Evolutionary conservation across 768 basidiomycete genomes (phyloP).

Genomic region (Rubroboletus satanas): DNA sequence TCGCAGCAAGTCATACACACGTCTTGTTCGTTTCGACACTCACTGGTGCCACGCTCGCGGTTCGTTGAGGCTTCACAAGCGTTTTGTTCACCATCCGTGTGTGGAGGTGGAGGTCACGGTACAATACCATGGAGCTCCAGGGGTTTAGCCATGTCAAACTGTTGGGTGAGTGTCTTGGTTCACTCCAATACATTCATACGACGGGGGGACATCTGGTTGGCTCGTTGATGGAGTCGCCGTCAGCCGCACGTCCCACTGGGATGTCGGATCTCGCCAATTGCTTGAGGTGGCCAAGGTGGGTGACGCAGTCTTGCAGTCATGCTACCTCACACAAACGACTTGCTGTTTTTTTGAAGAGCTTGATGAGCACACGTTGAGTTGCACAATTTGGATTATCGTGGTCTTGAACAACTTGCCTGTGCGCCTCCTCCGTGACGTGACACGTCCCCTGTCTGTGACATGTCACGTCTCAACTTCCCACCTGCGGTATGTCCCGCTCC

Average conservation of each 20-base stretch:
- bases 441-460: conserved; percentile 27
- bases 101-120: conserved; percentile 1
- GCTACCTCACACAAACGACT: conserved; percentile 28
- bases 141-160: conserved; percentile 14
- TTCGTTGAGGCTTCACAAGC: conserved; percentile 14
- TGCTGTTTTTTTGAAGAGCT: conserved; percentile 20
- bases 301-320: conserved; percentile 17
- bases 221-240: conserved; percentile 1
- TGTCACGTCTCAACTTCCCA: conserved; percentile 19
- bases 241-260: not conserved
- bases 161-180: conserved; percentile 31
- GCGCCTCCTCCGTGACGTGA: conserved; percentile 24
- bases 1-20: conserved; percentile 20
- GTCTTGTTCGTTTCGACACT: conserved; percentile 21
- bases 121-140: not conserved
- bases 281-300: conserved; percentile 1
- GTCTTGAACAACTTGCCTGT: conserved; percentile 32
- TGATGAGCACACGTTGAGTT: conserved; percentile 30
- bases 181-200: conserved; percentile 26
- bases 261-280: conserved; percentile 2
- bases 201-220: conserved; percentile 20
- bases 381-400: conserved; percentile 23
- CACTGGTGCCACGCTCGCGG: conserved; percentile 16
- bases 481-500: conserved; percentile 1
- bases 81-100: conserved; percentile 10